Evolutionary conservation across 2,329 filamentous ascomycete genomes (phyloP), one percentile per base, ranked within the genome.

Genomic region (Ascochyta rabiei): DNA sequence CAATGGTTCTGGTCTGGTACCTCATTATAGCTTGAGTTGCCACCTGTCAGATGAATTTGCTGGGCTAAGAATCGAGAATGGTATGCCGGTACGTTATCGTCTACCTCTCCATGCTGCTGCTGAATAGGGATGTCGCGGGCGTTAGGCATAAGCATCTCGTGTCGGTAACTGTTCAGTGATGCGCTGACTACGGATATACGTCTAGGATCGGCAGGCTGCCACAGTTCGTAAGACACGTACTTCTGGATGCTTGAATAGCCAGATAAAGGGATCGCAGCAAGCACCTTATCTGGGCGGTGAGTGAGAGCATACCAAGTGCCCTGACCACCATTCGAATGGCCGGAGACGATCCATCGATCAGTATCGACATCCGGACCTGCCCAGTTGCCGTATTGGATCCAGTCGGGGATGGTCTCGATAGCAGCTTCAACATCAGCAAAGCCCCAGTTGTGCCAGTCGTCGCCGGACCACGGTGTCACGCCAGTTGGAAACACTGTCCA

Each of bases 381-480:
- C 84, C 84, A 86, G 2, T 61, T 66, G 26, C 77, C 70, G 9
- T 68, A 59, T 18, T 75, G 49, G n/a, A 82, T 81, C 83, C 84
- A 86, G 18, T 69, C 53, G 15, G 76, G 71, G 37, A 86, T 79
- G 30, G 79, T 76, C 5, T 66, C 62, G 6, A 85, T 67, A 3
- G 82, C 82, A 59, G 81, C 81, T 69, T 84, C 77, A 24, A 83
- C 76, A 67, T 86, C 84, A 18, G 79, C 75, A 59, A 81, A 80
- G 0, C 83, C 84, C 82, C 83, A 86, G 5, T 74, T 79, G 64
- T 86, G 84, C 84, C 84, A 86, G 62, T 86, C 84, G 67, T 86
- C 84, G 21, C 81, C 80, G 60, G 81, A 83, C 84, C 84, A 86
- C 6, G 81, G 70, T 16, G 82, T 86, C 15, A 81, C 82, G 19